Evolutionary conservation across 2,329 filamentous ascomycete genomes (phyloP), one percentile per base, ranked within the genome.

Genomic region (Sporothrix sp.): DNA sequence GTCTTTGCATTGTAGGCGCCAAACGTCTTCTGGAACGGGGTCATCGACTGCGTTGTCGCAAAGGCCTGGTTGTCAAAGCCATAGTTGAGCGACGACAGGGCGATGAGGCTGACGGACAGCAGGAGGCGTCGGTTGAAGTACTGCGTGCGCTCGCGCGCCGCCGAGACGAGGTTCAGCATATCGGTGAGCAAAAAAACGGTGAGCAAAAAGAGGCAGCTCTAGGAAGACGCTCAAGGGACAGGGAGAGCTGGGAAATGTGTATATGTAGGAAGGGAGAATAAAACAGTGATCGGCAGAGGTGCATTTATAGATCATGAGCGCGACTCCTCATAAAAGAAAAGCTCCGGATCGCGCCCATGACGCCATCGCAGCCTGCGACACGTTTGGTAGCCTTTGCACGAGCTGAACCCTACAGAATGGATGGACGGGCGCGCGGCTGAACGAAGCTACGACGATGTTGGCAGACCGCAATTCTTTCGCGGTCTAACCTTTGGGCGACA

Each of bases 31-130:
- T 57, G 58, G 51, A 68, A 70, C 18, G 64, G 54, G 16, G 60
- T 57, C 67, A 69, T 68, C 18, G 67, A 61, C 53, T 70, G 65
- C 0, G 62, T 66, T 2, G 63, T 65, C 8, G 61, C 58, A 56
- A 67, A 66, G 8, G 60, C 66, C 40, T 62, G 57, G 38, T 66
- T 64, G 53, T 69, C 68, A 38, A 69, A 66, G 48, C 66, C 66
- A 61, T 67, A 70, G 56, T 69, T 69, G 55, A 69, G 60, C 16
- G 61, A 59, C 1, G 64, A 68, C 2, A 68, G 35, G 32, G 63
- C 61, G 39, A 68, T 60, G 25, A 68, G 49, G 13, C 48, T 18
- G 4, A 57, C 55, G 3, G 58, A 52, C 33, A 55, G 53, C 18
- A 55, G 32, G 33, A 62, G 54, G 25, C 50, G 51, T 11, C 46